phyloP scores from a whole-genome alignment of 441 rosid genomes.

The Isatis lusitanica region DNA sequence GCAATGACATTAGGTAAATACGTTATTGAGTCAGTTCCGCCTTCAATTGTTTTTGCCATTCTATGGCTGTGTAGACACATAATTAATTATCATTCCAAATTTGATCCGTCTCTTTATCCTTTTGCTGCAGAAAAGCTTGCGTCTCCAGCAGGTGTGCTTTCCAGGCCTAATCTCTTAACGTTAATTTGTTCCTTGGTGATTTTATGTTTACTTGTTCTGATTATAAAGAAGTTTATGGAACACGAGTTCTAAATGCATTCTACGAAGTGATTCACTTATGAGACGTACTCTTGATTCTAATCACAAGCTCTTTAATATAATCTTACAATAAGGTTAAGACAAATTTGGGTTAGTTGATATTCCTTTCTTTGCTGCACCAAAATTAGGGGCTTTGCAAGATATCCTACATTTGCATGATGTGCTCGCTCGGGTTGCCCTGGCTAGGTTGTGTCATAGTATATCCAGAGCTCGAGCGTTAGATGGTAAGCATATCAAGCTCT shows the following conservation, averaged over 20 bases:
- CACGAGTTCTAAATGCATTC: conserved; percentile 5
- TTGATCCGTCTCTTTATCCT: conserved; percentile 35
- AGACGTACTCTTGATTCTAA: conserved; percentile 1
- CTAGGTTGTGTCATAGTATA: conserved; percentile 88
- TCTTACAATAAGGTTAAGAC: neutral
- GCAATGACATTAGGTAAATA: conserved; percentile 92
- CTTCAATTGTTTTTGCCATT: conserved; percentile 16
- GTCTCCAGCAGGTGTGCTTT: conserved; percentile 75
- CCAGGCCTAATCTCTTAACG: conserved; percentile 11
- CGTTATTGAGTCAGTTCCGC: conserved; percentile 1
- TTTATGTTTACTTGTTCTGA: conserved; percentile 18
- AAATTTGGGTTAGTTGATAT: conserved; percentile 24
- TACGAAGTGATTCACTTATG: conserved; percentile 1
- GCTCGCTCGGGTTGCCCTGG: conserved; percentile 96
- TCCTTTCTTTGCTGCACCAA: conserved; percentile 30
- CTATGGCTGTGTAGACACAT: conserved; percentile 11
- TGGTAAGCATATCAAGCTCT: conserved; percentile 52
- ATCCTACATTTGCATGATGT: conserved; percentile 99
- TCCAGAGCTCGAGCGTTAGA: conserved; percentile 93
- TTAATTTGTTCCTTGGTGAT: neutral
- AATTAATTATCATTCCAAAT: conserved; percentile 17
- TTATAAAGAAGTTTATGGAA: conserved; percentile 16
- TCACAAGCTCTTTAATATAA: conserved; percentile 13
- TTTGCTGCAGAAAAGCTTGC: conserved; percentile 84
- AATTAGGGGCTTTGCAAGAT: conserved; percentile 97